Conservation (phyloP, 1,284 basidiomycete genomes). For the Tausonia pullulans region DNA sequence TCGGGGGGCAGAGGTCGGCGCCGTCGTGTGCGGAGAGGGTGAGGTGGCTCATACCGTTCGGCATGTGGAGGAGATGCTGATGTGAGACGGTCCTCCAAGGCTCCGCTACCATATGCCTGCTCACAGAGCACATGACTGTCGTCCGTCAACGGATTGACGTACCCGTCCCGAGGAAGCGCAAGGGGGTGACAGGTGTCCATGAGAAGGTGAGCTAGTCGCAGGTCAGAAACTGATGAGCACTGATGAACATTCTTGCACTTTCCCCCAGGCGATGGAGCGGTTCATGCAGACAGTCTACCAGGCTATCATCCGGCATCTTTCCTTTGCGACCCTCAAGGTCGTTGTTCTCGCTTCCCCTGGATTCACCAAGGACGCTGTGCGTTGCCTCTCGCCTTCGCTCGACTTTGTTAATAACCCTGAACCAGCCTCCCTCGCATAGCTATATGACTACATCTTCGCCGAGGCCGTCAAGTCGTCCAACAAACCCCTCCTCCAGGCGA, state of each 20-base stretch:
- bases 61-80: neutral
- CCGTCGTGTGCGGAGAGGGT: conserved; percentile 89
- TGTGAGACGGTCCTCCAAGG: conserved; percentile 39
- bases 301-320: conserved; percentile 79
- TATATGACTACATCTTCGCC: conserved; percentile 66
- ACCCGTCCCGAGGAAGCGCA: conserved; percentile 81
- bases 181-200: conserved; percentile 65
- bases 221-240: conserved; percentile 24
- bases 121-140: conserved; percentile 95
- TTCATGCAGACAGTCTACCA: conserved; percentile 81
- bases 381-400: conserved; percentile 11
- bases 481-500: conserved; percentile 62
- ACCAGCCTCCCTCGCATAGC: conserved; percentile 19
- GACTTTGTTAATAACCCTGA: no score
- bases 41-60: conserved; percentile 14
- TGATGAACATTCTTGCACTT: neutral
- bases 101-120: conserved; percentile 80
- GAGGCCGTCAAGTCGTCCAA: conserved; percentile 74
- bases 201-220: conserved; percentile 57
- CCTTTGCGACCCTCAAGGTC: conserved; percentile 67
- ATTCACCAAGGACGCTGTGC: conserved; percentile 80
- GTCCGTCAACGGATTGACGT: conserved; percentile 85
- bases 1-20: conserved; percentile 88
- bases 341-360: conserved; percentile 95
- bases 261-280: conserved; percentile 49